Conservation (phyloP, 495 filamentous ascomycete genomes). For the Penicillium maclennaniae region DNA sequence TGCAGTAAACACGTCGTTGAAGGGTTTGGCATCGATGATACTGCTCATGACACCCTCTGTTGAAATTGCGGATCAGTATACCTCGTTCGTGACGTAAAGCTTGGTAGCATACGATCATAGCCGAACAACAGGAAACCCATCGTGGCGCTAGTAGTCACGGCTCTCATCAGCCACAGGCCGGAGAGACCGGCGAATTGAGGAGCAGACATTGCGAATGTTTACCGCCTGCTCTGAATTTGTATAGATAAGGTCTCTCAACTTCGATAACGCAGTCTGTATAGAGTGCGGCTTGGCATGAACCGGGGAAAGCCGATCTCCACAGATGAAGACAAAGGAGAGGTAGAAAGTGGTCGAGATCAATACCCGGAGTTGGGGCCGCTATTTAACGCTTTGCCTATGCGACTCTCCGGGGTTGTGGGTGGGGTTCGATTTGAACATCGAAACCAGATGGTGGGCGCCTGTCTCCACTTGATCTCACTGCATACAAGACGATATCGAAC, state of each 20-base stretch:
- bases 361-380: background rate
- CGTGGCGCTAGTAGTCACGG: constrained; percentile 63
- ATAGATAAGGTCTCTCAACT: too few relatives aligned
- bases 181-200: constrained; percentile 58
- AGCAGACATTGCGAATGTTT: constrained; percentile 3
- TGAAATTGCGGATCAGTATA: background rate
- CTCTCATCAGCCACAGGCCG: constrained; percentile 58
- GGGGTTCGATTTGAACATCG: background rate
- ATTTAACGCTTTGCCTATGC: background rate
- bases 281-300: too few relatives aligned
- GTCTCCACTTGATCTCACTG: background rate
- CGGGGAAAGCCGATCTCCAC: too few relatives aligned
- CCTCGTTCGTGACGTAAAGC: background rate
- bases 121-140: constrained; percentile 57
- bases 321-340: background rate
- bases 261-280: too few relatives aligned
- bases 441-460: background rate
- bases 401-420: background rate
- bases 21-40: constrained; percentile 69
- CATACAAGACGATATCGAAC: background rate
- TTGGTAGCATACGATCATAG: constrained; percentile 9
- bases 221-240: background rate
- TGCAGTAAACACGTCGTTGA: constrained; percentile 66
- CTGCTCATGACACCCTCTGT: constrained; percentile 68
- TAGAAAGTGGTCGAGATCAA: background rate